These are phyloP conservation scores for Wickerhamomyces kurtzmanii DNA, from an alignment of 805 yeast species.

Conservation along the genomic window DNA sequence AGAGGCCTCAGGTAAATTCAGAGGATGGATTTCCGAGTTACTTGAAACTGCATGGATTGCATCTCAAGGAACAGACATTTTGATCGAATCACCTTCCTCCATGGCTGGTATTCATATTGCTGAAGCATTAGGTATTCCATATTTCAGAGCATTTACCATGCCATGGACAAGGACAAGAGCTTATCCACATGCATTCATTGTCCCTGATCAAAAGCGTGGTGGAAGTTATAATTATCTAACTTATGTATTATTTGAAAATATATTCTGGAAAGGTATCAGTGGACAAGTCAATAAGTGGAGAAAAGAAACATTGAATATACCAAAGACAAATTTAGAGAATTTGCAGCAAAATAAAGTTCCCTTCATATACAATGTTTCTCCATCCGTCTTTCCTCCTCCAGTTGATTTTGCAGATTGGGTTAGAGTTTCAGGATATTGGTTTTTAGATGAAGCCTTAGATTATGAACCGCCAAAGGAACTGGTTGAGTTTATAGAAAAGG, in stretches of 20 bases:
- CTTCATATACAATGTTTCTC: slow-evolving; percentile 82
- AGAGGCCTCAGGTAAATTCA: slow-evolving; percentile 74
- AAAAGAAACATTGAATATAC: slow-evolving; percentile 49
- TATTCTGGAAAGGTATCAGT: slow-evolving; percentile 88
- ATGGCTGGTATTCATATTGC: slow-evolving; percentile 96
- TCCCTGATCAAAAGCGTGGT: slow-evolving; percentile 87
- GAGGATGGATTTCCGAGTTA: slow-evolving; percentile 75
- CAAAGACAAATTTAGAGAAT: slow-evolving; percentile 57
- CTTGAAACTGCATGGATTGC: slow-evolving; percentile 76
- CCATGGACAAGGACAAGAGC: slow-evolving; percentile 97
- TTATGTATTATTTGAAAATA: slow-evolving; percentile 85
- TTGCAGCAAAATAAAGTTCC: slow-evolving; percentile 78
- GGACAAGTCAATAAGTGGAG: slow-evolving; percentile 88
- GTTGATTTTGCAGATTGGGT: slow-evolving; percentile 94
- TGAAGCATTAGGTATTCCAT: slow-evolving; percentile 82
- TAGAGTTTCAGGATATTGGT: slow-evolving; percentile 95
- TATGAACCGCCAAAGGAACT: slow-evolving; percentile 57
- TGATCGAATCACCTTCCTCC: slow-evolving; percentile 93
- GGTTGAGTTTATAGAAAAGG: slow-evolving; percentile 48
- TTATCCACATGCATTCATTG: slow-evolving; percentile 93
- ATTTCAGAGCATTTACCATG: slow-evolving; percentile 94
- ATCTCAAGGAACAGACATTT: slow-evolving; percentile 68
- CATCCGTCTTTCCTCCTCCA: slow-evolving; percentile 83
- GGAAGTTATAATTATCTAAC: slow-evolving; percentile 90
- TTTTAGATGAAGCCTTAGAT: slow-evolving; percentile 53